Evolutionary conservation across 2,329 filamentous ascomycete species (phyloP), one percentile per base, ranked within the genome.

Genomic region (Cercospora nicotianae): DNA sequence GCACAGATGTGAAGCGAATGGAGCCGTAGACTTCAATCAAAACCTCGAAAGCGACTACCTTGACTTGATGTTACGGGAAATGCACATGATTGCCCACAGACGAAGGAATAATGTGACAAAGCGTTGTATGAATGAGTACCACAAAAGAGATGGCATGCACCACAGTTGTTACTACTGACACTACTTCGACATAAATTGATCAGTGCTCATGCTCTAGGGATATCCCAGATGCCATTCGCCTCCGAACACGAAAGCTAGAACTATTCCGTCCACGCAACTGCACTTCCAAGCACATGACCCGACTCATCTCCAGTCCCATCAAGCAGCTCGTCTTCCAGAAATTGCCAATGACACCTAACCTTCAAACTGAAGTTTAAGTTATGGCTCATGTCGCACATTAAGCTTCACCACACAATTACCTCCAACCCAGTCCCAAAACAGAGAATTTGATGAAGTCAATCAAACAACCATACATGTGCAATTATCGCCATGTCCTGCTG

Each of bases 21-120:
- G 53, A 64, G 51, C 48, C 33, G 62, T 64, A 64, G 62, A 64
- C 62, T 64, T 64, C 62, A 64, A 64, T 64, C 62, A 36, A 64
- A 64, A 58, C 62, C 48, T 64, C 62, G 48, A 63, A 64, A 64
- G 62, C 62, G 62, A 64, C 62, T 64, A 64, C 62, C 48, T 58
- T 64, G 45, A 64, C 51, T 36, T 58, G 33, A 58, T 64, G 62
- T 64, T 45, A 64, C 33, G 62, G 62, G 53, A 57, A 30, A 59
- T 64, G 62, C 62, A 58, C 62, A 58, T 30, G 23, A 63, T 55
- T 12, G 12, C 48, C 23, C 26, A 42, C 61, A 59, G 55, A 59
- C 30, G 30, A 59, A 33, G 55, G 55, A 36, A 59, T 6, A 36
- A 36, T 59, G 55, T 59, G 55, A 33, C 28, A 36, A 59, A 59